phyloP scores from a whole-genome alignment of 768 basidiomycete species.

The Paxillus rubicundulus region DNA sequence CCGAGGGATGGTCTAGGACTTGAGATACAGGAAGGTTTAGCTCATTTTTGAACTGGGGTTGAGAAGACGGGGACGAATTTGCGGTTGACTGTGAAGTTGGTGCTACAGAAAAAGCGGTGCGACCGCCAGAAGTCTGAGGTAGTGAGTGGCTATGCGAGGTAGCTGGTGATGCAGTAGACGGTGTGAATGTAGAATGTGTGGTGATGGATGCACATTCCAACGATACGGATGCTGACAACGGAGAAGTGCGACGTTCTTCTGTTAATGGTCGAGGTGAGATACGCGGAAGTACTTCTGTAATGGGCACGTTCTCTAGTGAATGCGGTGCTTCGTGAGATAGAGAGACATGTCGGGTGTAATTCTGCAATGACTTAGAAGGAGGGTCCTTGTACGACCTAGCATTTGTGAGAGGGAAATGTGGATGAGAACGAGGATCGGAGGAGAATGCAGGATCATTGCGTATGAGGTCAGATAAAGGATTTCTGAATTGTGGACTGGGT shows the following conservation, averaged over 20 bases:
- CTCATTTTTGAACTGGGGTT: background rate
- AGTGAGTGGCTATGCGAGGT: conserved; percentile 5
- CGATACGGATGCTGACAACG: conserved; percentile 1
- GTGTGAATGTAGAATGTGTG: conserved; percentile 8
- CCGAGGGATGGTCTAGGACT: background rate
- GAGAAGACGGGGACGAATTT: background rate
- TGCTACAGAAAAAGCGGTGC: conserved; percentile 1
- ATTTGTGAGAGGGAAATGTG: conserved; percentile 31
- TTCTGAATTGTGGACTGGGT: conserved; percentile 7
- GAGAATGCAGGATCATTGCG: conserved; percentile 61
- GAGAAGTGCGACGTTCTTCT: background rate
- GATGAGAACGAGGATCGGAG: conserved; percentile 50
- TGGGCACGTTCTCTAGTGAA: background rate
- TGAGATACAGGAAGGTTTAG: background rate
- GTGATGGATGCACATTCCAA: conserved; percentile 7
- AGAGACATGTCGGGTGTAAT: conserved; percentile 18
- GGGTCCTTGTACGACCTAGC: conserved; percentile 16
- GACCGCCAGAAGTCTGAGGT: background rate
- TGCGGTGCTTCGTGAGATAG: background rate
- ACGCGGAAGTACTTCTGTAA: background rate
- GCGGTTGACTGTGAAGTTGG: background rate
- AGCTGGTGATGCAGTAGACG: conserved; percentile 13
- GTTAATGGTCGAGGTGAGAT: background rate
- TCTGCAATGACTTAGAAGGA: conserved; percentile 29
- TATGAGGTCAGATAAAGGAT: conserved; percentile 26